Percentiles rank a stretch among this genome's conserved stretches.
These are phyloP conservation scores for Hippophae tibetana DNA, from an alignment of 306 rosid species.

Conservation along the genomic window DNA sequence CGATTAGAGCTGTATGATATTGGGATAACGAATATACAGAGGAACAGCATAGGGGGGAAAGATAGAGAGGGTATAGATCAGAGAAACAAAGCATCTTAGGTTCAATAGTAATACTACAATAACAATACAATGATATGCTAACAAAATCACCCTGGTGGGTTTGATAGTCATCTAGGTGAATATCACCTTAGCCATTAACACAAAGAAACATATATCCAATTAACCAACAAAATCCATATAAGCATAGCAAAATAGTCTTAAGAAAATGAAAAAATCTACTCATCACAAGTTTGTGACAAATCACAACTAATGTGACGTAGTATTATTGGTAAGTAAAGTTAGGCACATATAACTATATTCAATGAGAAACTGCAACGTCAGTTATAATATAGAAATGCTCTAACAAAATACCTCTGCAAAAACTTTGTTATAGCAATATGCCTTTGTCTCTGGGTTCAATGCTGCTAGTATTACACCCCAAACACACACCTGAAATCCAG, in stretches of 20 bases:
- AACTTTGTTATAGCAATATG: conserved; percentile 49
- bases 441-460: conserved; percentile 39
- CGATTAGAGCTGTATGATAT: conserved; percentile 3
- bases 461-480: conserved; percentile 66
- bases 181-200: background rate
- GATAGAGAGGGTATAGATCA: background rate
- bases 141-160: too few relatives aligned
- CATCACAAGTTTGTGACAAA: too few relatives aligned
- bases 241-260: too few relatives aligned
- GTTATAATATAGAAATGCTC: background rate
- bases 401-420: conserved; percentile 52
- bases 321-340: too few relatives aligned
- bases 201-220: background rate
- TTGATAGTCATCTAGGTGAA: background rate
- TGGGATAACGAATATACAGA: background rate
- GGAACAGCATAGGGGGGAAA: background rate
- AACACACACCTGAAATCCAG: conserved; percentile 48
- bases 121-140: too few relatives aligned
- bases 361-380: too few relatives aligned
- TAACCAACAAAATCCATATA: too few relatives aligned
- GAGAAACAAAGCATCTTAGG: too few relatives aligned
- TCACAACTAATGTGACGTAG: too few relatives aligned
- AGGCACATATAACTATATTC: too few relatives aligned
- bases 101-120: too few relatives aligned
- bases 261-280: background rate